Percentiles rank a stretch among this genome's conserved stretches.
These are phyloP conservation scores for Tetrapisispora iriomotensis DNA, from an alignment of 805 yeast genomes.

Conservation along the genomic window DNA sequence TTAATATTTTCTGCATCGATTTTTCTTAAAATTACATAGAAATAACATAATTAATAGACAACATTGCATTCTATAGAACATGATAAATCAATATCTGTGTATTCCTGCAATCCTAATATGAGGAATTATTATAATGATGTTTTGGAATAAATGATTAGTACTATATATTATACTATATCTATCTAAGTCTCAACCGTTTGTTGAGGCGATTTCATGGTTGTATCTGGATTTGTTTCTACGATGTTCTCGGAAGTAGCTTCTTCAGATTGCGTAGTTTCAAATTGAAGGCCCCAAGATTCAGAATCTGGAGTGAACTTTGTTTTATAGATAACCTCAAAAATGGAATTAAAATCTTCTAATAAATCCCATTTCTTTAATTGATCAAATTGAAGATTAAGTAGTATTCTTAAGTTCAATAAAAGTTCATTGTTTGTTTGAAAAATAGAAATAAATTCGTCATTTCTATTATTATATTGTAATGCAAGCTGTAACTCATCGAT, in stretches of 20 bases:
- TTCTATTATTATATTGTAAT: constrained; percentile 15
- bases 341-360: constrained; percentile 16
- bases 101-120: too few relatives aligned
- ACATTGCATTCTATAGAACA: too few relatives aligned
- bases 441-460: constrained; percentile 20
- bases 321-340: constrained; percentile 17
- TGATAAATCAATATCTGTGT: too few relatives aligned
- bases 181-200: not conserved
- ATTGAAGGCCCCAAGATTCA: constrained; percentile 9
- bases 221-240: not conserved
- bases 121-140: too few relatives aligned
- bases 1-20: too few relatives aligned
- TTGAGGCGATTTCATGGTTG: not conserved
- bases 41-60: constrained; percentile 1
- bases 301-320: constrained; percentile 15
- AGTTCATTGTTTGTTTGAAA: constrained; percentile 23
- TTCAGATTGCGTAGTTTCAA: not conserved
- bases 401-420: constrained; percentile 17
- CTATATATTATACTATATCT: too few relatives aligned
- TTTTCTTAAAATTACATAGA: not conserved
- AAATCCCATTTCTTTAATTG: constrained; percentile 15
- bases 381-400: constrained; percentile 18
- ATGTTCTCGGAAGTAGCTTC: not conserved
- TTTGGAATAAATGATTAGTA: too few relatives aligned
- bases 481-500: constrained; percentile 24